These are phyloP conservation scores for Arthrobotrys sphaeroides DNA, from an alignment of 2,329 filamentous ascomycete genomes.

Conservation along the genomic window DNA sequence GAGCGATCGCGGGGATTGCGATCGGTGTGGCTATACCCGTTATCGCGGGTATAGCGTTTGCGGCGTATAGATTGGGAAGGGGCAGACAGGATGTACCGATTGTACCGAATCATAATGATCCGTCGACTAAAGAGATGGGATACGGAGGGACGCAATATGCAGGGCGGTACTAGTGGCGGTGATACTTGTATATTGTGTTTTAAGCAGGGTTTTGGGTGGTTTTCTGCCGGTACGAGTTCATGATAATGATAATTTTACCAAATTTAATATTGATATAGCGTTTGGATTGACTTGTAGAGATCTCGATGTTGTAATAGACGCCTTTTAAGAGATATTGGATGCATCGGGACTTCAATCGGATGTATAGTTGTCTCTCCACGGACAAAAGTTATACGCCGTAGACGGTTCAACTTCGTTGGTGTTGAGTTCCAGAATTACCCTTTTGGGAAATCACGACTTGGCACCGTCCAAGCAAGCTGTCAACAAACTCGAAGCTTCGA, in stretches of 20 bases:
- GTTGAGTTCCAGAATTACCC: slow-evolving; percentile 31
- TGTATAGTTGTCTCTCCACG: not conserved
- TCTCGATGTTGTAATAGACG: no score
- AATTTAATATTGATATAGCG: not conserved
- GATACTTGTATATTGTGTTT: not conserved
- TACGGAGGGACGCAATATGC: not conserved
- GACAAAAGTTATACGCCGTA: not conserved
- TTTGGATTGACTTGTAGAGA: not conserved
- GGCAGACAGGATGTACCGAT: slow-evolving; percentile 22
- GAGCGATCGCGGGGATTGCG: slow-evolving; percentile 42
- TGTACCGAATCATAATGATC: slow-evolving; percentile 46
- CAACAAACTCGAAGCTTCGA: not conserved
- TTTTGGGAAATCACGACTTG: slow-evolving; percentile 31
- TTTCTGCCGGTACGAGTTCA: not conserved
- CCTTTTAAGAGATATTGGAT: not conserved
- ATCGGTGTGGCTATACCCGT: slow-evolving; percentile 40
- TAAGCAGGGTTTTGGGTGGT: not conserved
- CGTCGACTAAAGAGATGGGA: slow-evolving; percentile 4
- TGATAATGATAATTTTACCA: not conserved
- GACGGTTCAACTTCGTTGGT: slow-evolving; percentile 12
- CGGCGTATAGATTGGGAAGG: slow-evolving; percentile 33
- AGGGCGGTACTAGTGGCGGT: not conserved
- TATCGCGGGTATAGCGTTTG: slow-evolving; percentile 20
- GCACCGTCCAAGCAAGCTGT: slow-evolving; percentile 27
- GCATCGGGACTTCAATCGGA: not conserved